These are phyloP conservation scores for Candida labiduridarum DNA, from an alignment of 1,139 yeast species.

Conservation along the genomic window DNA sequence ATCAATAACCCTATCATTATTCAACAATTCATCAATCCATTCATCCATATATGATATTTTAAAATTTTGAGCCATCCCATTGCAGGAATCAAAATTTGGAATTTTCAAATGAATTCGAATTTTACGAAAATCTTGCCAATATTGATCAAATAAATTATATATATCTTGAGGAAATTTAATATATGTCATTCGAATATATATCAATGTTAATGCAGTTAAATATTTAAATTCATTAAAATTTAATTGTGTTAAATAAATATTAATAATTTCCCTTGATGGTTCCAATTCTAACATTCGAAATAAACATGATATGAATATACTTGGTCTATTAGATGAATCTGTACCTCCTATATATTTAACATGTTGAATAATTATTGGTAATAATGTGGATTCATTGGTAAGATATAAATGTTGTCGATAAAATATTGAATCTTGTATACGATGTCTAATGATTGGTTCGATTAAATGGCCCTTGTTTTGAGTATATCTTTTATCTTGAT, in stretches of 20 bases:
- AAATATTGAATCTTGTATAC: slow-evolving; percentile 67
- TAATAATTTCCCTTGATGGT: slow-evolving; percentile 56
- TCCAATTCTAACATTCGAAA: slow-evolving; percentile 65
- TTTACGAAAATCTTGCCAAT: slow-evolving; percentile 57
- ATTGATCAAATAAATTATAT: slow-evolving; percentile 53
- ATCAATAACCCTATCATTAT: slow-evolving; percentile 55
- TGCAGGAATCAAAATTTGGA: slow-evolving; percentile 31
- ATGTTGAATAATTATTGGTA: slow-evolving; percentile 38
- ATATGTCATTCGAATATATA: slow-evolving; percentile 51
- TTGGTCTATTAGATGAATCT: slow-evolving; percentile 52
- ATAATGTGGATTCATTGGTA: slow-evolving; percentile 55
- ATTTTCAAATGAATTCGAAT: slow-evolving; percentile 28
- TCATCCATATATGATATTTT: slow-evolving; percentile 57
- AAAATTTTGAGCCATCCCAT: slow-evolving; percentile 28
- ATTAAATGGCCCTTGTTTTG: slow-evolving; percentile 56
- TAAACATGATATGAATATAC: slow-evolving; percentile 66
- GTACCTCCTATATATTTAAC: slow-evolving; percentile 51
- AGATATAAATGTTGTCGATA: slow-evolving; percentile 67
- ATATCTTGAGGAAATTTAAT: slow-evolving; percentile 45
- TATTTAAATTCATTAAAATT: slow-evolving; percentile 60
- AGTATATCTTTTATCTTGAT: slow-evolving; percentile 28
- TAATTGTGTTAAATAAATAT: slow-evolving; percentile 51
- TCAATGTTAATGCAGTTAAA: slow-evolving; percentile 59
- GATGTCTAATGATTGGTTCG: slow-evolving; percentile 69
- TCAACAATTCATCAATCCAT: slow-evolving; percentile 56